Conservation (phyloP, 192 early-diverging fungal species). For the Paraglomus occultum region DNA sequence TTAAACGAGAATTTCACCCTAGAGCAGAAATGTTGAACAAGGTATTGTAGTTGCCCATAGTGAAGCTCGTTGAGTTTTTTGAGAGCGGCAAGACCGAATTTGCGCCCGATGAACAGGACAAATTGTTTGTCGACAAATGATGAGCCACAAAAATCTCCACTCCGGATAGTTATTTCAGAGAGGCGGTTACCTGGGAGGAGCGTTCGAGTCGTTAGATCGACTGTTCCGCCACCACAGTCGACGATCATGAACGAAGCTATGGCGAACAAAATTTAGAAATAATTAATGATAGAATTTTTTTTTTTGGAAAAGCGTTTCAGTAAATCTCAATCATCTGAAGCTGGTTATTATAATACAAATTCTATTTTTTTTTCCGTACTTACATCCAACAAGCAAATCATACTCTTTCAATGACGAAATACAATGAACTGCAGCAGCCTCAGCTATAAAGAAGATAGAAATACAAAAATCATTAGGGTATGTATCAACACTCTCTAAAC, state of each 20-base stretch:
- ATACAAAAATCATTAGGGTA: too few species aligned
- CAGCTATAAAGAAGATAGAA: neutral
- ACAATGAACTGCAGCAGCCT: conserved; percentile 6
- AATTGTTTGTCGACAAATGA: conserved; percentile 13
- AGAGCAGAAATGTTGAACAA: conserved; percentile 5
- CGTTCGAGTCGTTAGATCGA: conserved; percentile 47
- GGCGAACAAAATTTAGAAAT: neutral
- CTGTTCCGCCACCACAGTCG: conserved; percentile 59
- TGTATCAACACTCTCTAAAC: too few species aligned
- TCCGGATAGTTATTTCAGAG: conserved; percentile 42
- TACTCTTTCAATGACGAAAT: neutral
- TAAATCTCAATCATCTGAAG: too few species aligned
- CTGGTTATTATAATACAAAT: neutral
- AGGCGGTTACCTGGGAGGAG: conserved; percentile 34
- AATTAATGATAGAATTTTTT: neutral
- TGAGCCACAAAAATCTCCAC: conserved; percentile 6
- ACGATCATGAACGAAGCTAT: conserved; percentile 49
- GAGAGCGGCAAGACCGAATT: neutral
- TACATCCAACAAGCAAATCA: neutral
- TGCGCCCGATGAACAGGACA: neutral
- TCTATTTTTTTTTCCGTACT: neutral
- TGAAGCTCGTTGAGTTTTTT: neutral
- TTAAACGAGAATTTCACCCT: neutral
- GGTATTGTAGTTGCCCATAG: conserved; percentile 11
- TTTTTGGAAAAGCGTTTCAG: too few species aligned